These are phyloP conservation scores for Fusarium paranaense DNA, from an alignment of 2,329 filamentous ascomycete species.

Conservation along the genomic window DNA sequence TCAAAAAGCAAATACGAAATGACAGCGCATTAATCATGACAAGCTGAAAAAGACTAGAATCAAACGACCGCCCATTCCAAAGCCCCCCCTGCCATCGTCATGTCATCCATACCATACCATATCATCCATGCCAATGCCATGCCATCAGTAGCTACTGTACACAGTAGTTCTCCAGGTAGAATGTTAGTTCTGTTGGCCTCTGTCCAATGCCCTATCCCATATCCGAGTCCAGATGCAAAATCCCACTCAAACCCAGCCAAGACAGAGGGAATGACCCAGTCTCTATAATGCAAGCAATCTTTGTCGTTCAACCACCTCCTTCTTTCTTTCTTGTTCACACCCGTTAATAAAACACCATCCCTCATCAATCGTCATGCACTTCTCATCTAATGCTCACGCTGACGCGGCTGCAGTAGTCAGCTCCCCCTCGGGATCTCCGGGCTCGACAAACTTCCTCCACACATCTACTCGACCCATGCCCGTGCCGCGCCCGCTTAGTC, in stretches of 20 bases:
- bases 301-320: background rate
- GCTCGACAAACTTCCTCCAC: conserved; percentile 62
- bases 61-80: conserved; percentile 17
- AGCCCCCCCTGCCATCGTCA: conserved; percentile 13
- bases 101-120: background rate
- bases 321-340: background rate
- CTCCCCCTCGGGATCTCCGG: conserved; percentile 54
- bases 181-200: conserved; percentile 35
- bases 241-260: conserved; percentile 4
- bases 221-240: conserved; percentile 13
- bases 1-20: conserved; percentile 10
- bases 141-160: background rate
- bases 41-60: background rate
- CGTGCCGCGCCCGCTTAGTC: conserved; percentile 57
- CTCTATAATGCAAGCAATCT: conserved; percentile 19
- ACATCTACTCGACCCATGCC: conserved; percentile 62
- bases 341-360: conserved; percentile 14
- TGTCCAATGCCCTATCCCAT: conserved; percentile 12
- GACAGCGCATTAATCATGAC: conserved; percentile 12
- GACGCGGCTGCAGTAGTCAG: conserved; percentile 25
- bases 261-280: conserved; percentile 8
- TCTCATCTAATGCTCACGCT: conserved; percentile 3
- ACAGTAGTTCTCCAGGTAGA: background rate
- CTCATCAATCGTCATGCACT: conserved; percentile 15
- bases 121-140: background rate